phyloP scores from a whole-genome alignment of 441 rosid species.

The Dalechampia spathulata region DNA sequence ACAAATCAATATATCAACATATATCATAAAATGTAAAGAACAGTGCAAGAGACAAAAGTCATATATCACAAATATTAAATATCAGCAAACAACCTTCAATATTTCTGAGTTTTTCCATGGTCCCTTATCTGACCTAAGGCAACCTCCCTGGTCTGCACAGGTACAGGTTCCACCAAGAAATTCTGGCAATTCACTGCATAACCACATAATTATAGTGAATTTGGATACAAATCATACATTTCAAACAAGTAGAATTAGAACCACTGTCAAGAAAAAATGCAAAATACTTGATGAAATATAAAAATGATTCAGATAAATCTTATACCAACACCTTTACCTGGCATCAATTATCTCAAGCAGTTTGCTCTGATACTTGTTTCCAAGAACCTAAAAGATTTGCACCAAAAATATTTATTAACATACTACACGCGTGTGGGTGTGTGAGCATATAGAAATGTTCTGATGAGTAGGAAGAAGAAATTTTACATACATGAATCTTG shows the following conservation, averaged over 20 bases:
- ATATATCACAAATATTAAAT: slow-evolving; percentile 11
- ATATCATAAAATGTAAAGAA: background rate
- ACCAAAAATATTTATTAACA: no score
- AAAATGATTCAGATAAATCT: background rate
- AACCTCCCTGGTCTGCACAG: slow-evolving; percentile 93
- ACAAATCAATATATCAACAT: background rate
- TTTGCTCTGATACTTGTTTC: slow-evolving; percentile 90
- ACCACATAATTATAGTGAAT: slow-evolving; percentile 8
- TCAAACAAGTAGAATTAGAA: background rate
- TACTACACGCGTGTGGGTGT: no score
- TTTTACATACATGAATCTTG: slow-evolving; percentile 74
- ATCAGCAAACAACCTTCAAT: slow-evolving; percentile 52
- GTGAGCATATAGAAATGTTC: no score
- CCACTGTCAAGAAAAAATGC: background rate
- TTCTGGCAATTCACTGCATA: slow-evolving; percentile 90
- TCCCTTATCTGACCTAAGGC: slow-evolving; percentile 96
- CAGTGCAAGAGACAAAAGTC: background rate
- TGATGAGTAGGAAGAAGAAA: slow-evolving; percentile 4
- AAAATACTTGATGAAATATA: background rate
- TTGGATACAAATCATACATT: background rate
- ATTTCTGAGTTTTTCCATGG: slow-evolving; percentile 97
- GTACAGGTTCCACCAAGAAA: slow-evolving; percentile 90
- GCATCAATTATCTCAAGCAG: slow-evolving; percentile 90
- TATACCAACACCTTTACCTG: slow-evolving; percentile 38
- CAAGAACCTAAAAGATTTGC: slow-evolving; percentile 63